These are phyloP conservation scores for Trichosanthes cucumerina DNA, from an alignment of 306 rosid genomes.

Conservation along the genomic window DNA sequence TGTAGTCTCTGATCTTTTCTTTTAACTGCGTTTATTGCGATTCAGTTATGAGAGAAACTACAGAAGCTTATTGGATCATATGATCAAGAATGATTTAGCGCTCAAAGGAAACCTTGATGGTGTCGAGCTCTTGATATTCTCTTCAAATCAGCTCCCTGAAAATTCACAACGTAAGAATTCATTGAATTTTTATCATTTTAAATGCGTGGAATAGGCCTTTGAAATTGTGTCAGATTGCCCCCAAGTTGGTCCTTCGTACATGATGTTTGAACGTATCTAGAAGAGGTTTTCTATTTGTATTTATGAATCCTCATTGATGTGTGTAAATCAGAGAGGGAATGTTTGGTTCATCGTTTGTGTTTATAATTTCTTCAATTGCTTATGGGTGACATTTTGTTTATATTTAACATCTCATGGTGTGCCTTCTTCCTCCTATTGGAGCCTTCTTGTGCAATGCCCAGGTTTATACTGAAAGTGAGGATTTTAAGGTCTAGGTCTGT, in stretches of 20 bases:
- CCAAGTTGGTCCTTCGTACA: not conserved
- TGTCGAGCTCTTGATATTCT: constrained; percentile 71
- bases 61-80: constrained; percentile 56
- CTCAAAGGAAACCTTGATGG: constrained; percentile 65
- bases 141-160: constrained; percentile 86
- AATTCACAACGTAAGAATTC: constrained; percentile 71
- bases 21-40: constrained; percentile 2
- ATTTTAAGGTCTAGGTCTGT: not conserved
- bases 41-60: constrained; percentile 71
- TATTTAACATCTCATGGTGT: not conserved
- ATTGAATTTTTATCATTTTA: constrained; percentile 10
- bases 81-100: constrained; percentile 79
- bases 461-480: not conserved
- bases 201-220: not conserved
- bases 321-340: not conserved
- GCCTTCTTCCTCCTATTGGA: not conserved
- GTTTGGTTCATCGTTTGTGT: not conserved
- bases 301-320: not conserved
- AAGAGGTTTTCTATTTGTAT: not conserved
- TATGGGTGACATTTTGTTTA: not conserved
- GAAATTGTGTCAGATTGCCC: constrained; percentile 9
- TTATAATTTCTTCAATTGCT: not conserved
- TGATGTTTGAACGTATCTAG: not conserved
- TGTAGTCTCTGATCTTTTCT: not conserved
- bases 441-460: not conserved